Evolutionary conservation across 2,329 filamentous ascomycete species (phyloP), one percentile per base, ranked within the genome.

Genomic region (Cladosporium velox): DNA sequence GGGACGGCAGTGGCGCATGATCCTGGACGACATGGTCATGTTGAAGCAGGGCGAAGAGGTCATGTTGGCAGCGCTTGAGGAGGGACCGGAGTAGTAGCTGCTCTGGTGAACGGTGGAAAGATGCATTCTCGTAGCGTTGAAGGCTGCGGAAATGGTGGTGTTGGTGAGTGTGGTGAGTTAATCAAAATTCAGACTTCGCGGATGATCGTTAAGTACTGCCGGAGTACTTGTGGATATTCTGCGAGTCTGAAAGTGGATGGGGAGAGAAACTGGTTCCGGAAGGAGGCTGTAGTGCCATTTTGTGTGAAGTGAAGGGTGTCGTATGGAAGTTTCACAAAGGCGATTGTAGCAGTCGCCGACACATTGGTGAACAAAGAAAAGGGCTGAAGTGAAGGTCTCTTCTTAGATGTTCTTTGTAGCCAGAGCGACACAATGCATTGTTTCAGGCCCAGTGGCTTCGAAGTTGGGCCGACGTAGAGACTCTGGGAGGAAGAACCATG

Each of bases 11-110:
- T 30, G 21, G 38, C 57, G 57, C 35, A 32, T 44, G 57, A 59
- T 47, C 24, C 44, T 51, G 18, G 30, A 38, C 3, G n/a, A 2
- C 51, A 64, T 64, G 34, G 26, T 57, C 61, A 64, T 57, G 61
- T 64, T 64, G 24, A 34, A 18, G 41, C 61, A 64, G 26, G 7
- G 61, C 1, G 28, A 4, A 4, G 44, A 61, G 14, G 49, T 57
- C 24, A 26, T 55, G 51, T 64, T 64, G 61, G 28, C 10, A 3
- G 59, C 14, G 24, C 15, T 18, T 8, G 24, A 21, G 8, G 51
- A 8, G 6, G 21, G 32, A 14, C 32, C 61, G 26, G 61, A 55
- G 60, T 54, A 63, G 32, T 41, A 63, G 34, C 2, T 54, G 51
- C 51, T 47, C 18, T 18, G 32, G 60, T 64, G 60, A 24, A 55